Evolutionary conservation across 371 early-diverging fungal genomes (phyloP), one percentile per base, ranked within the genome.

Genomic region (Mucor mucedo): DNA sequence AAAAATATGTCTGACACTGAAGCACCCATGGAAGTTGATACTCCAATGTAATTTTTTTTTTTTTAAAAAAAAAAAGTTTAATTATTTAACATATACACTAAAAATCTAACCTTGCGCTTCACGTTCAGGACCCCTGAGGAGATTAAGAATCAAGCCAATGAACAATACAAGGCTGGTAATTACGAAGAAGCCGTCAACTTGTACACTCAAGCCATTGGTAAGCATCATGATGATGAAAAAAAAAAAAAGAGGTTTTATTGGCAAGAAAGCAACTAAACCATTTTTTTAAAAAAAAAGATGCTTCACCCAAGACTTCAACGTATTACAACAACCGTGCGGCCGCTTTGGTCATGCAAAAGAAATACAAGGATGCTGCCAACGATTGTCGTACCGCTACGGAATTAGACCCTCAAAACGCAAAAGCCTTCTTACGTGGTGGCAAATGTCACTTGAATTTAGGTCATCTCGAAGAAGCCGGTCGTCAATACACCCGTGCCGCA

Each of bases 281-380:
- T 29, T 38, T n/a, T n/a, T n/a, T n/a, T n/a, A n/a, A 9, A 13
- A 9, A 13, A 8, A n/a, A 68, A 75, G 84, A 88, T 47, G 64
- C 87, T 33, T 84, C 87, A 27, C 88, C 91, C 16, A 65, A 77
- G 21, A 83, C 83, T 13, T 70, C 90, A 3, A 92, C 88, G 2
- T 90, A 87, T 66, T 91, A 89, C 70, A 81, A 84, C 57, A 95
- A 96, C 75, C 84, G 95, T 55, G 89, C 94, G 10, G 94, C 95
- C 16, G 93, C 93, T 16, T 75, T 84, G 32, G 84, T 87, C 65
- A 93, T 93, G 90, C 70, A 88, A 50, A 83, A 81, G 45, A 82
- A 83, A 52, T 89, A 84, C 70, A 75, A 80, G 50, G 86, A 86
- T 11, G 91, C 90, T 7, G 72, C 89, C 8, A 70, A 68, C 13